Evolutionary conservation across 1,284 basidiomycete species (phyloP).

Genomic region (Mycosarcoma mackinlayi): DNA sequence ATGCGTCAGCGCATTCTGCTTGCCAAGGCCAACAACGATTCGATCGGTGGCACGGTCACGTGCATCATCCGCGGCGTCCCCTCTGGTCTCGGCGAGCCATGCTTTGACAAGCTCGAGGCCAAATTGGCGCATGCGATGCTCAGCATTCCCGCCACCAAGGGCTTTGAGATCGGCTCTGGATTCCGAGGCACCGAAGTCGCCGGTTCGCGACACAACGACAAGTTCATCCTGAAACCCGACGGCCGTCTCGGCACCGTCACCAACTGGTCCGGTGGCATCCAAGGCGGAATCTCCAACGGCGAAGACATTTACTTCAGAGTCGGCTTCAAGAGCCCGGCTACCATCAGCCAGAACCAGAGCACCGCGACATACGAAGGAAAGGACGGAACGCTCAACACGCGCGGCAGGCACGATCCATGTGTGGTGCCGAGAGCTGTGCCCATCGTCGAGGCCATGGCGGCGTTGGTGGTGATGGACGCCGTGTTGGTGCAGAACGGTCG

Average conservation of each 20-base stretch:
- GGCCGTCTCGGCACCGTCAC: constrained; percentile 84
- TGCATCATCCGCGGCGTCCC: constrained; percentile 94
- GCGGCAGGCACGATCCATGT: constrained; percentile 96
- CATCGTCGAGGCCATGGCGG: constrained; percentile 98
- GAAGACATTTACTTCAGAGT: constrained; percentile 97
- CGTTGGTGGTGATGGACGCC: constrained; percentile 89
- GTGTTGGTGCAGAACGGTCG: constrained; percentile 61
- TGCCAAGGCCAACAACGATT: constrained; percentile 90
- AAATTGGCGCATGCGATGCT: constrained; percentile 97
- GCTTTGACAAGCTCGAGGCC: constrained; percentile 99
- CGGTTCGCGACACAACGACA: constrained; percentile 92
- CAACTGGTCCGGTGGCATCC: constrained; percentile 97
- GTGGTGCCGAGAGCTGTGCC: constrained; percentile 95
- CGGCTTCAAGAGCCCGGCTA: constrained; percentile 98
- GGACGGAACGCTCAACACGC: constrained; percentile 84
- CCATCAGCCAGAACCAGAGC: constrained; percentile 89
- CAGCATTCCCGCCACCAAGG: constrained; percentile 97
- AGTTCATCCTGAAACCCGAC: constrained; percentile 78
- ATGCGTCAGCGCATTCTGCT: constrained; percentile 95
- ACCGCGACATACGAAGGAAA: constrained; percentile 95
- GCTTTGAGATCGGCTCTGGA: constrained; percentile 96
- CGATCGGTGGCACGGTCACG: constrained; percentile 95
- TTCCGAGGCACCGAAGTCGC: constrained; percentile 96
- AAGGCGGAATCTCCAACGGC: constrained; percentile 97
- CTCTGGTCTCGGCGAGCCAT: constrained; percentile 92